Conservation (phyloP, 202 grass and related monocot species). For the Dendrocalamus latiflorus region DNA sequence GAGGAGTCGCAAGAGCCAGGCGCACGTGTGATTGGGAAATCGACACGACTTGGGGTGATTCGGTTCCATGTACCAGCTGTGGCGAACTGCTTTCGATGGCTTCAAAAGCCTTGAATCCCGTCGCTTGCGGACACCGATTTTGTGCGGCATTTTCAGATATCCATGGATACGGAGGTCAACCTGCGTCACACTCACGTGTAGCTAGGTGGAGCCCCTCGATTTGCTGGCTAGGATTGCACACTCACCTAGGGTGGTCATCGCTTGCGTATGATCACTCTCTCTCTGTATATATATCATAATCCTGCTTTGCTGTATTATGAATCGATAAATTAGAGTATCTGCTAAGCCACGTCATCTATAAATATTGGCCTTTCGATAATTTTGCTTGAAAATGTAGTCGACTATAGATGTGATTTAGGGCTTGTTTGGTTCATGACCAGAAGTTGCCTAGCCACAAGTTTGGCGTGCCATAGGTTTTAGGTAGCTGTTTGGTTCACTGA, state of each 20-base stretch:
- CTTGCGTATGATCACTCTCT: too few relatives aligned
- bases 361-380: not conserved
- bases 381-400: too few relatives aligned
- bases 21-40: constrained; percentile 11
- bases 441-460: too few relatives aligned
- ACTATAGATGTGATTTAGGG: too few relatives aligned
- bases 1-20: not conserved
- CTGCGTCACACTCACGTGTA: not conserved
- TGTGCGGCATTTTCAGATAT: not conserved
- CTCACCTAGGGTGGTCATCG: too few relatives aligned
- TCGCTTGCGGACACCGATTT: not conserved
- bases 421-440: too few relatives aligned
- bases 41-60: constrained; percentile 3
- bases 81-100: not conserved
- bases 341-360: not conserved
- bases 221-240: not conserved
- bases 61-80: not conserved
- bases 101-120: not conserved
- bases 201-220: too few relatives aligned
- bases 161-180: not conserved
- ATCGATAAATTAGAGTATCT: not conserved
- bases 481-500: too few relatives aligned
- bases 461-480: too few relatives aligned
- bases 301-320: not conserved
- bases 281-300: not conserved